These are phyloP conservation scores for Vitis hybrid DNA, from an alignment of 177 flowering plant genomes.

Conservation along the genomic window DNA sequence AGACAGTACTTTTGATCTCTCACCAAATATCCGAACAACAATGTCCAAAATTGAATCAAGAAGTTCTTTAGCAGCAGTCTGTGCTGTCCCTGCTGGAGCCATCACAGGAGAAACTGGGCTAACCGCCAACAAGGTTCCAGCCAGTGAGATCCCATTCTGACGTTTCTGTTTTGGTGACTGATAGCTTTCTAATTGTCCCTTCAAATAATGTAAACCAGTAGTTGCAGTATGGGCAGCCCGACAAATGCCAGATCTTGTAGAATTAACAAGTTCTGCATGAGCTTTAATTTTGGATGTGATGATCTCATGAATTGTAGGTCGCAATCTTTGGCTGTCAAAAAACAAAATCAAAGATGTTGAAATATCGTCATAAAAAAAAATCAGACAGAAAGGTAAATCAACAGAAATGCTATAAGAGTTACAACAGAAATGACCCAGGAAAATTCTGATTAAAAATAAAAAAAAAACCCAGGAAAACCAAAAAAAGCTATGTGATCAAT, in stretches of 20 bases:
- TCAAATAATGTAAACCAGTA: constrained; percentile 51
- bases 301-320: constrained; percentile 91
- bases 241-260: constrained; percentile 50
- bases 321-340: constrained; percentile 78
- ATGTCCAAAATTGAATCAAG: constrained; percentile 81
- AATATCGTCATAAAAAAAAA: background rate
- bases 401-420: background rate
- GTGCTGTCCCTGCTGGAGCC: constrained; percentile 94
- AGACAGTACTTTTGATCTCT: constrained; percentile 18
- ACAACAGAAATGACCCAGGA: background rate
- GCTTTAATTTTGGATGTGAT: constrained; percentile 85
- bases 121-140: constrained; percentile 69
- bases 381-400: background rate
- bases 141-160: constrained; percentile 62
- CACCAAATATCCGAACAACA: constrained; percentile 80
- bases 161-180: constrained; percentile 70
- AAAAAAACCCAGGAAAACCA: no score
- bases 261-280: constrained; percentile 51
- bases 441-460: background rate
- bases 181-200: constrained; percentile 61
- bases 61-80: constrained; percentile 79
- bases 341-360: constrained; percentile 12
- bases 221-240: constrained; percentile 39
- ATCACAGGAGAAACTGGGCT: constrained; percentile 94
- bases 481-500: background rate